Evolutionary conservation across 805 yeast species (phyloP).

Genomic region (Barnettozyma sucrosica): DNA sequence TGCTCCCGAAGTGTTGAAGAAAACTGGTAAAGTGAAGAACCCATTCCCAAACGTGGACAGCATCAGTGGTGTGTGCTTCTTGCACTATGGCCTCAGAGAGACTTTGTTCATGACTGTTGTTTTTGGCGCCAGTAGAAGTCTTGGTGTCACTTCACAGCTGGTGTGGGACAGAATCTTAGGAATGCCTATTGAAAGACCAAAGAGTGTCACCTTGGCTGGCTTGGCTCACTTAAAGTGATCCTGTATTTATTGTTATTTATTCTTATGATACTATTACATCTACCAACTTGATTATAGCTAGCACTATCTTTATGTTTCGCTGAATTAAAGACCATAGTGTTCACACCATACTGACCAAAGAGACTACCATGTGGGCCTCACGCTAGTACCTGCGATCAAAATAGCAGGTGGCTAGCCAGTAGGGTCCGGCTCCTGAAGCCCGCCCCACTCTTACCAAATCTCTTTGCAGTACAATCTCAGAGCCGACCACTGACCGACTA

Average conservation of each 20-base stretch:
- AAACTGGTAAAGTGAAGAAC: constrained; percentile 82
- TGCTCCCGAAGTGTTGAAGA: constrained; percentile 68
- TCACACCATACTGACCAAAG: too few relatives aligned
- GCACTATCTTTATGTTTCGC: too few relatives aligned
- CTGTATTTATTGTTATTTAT: not conserved
- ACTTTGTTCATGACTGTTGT: constrained; percentile 72
- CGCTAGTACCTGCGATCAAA: too few relatives aligned
- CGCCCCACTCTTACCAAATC: too few relatives aligned
- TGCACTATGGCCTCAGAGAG: constrained; percentile 74
- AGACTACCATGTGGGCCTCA: too few relatives aligned
- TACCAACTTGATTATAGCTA: too few relatives aligned
- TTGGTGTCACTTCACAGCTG: constrained; percentile 75
- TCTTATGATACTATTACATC: not conserved
- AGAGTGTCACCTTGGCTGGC: constrained; percentile 20
- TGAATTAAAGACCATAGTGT: too few relatives aligned
- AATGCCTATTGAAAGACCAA: constrained; percentile 78
- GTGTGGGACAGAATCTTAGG: constrained; percentile 76
- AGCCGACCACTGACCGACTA: too few relatives aligned
- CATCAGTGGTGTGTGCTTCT: constrained; percentile 68
- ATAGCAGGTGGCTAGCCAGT: too few relatives aligned
- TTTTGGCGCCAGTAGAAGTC: constrained; percentile 76
- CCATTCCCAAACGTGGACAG: constrained; percentile 84
- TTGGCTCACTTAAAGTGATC: constrained; percentile 7
- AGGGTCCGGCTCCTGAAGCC: too few relatives aligned
- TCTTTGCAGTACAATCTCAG: too few relatives aligned